A percentile compares a stretch with the other conserved stretches of the same genome.
These are phyloP conservation scores for Henckelia pumila DNA, from an alignment of 257 asterid genomes.

Conservation along the genomic window DNA sequence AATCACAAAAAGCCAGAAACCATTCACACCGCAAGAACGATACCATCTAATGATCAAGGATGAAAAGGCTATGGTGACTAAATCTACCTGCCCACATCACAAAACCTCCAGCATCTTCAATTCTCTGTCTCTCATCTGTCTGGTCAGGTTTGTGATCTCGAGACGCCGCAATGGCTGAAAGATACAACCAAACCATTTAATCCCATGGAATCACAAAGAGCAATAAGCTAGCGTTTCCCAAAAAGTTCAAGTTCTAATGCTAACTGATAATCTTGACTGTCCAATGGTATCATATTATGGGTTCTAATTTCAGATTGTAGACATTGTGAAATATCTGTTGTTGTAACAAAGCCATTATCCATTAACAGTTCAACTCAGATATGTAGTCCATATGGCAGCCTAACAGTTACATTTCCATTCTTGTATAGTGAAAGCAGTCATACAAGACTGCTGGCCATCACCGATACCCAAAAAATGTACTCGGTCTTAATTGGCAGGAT, in stretches of 20 bases:
- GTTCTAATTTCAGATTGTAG: slow-evolving; percentile 3
- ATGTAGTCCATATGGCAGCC: too few species aligned
- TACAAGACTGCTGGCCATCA: neutral
- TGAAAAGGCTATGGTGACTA: neutral
- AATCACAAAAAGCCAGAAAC: neutral
- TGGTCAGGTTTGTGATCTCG: slow-evolving; percentile 99
- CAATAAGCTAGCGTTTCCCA: neutral
- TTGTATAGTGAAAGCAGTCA: neutral
- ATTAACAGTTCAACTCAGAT: too few species aligned
- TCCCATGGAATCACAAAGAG: neutral
- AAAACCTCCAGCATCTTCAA: slow-evolving; percentile 99
- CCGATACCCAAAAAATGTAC: too few species aligned
- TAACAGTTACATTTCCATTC: neutral
- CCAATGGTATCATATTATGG: neutral
- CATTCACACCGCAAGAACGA: neutral
- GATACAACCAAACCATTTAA: slow-evolving; percentile 18
- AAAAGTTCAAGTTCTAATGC: neutral
- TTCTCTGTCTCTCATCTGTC: slow-evolving; percentile 85
- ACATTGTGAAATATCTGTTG: neutral
- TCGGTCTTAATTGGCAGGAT: neutral
- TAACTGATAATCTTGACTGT: neutral
- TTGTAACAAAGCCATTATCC: neutral
- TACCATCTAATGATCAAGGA: neutral
- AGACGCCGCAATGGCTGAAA: slow-evolving; percentile 82
- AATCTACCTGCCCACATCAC: slow-evolving; percentile 98